phyloP scores from a whole-genome alignment of 495 filamentous ascomycete genomes.

The Penicillium coprophilum region DNA sequence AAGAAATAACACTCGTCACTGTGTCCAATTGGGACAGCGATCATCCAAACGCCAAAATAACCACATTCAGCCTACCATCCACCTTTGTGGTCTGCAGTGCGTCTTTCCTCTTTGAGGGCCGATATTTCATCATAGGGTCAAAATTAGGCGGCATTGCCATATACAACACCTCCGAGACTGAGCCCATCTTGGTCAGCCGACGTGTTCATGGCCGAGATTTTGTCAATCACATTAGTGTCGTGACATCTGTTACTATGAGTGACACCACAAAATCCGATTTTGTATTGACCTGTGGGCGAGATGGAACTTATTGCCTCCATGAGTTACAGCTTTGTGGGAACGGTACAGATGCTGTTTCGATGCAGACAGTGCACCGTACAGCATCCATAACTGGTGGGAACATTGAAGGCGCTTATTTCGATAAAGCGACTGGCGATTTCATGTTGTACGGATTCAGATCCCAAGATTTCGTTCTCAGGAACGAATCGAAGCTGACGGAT shows the following conservation, averaged over 20 bases:
- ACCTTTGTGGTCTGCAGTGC: conserved; percentile 41
- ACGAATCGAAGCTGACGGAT: conserved; percentile 65
- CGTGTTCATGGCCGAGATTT: conserved; percentile 61
- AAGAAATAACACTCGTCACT: conserved; percentile 34
- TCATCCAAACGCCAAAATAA: conserved; percentile 20
- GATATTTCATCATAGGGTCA: conserved; percentile 66
- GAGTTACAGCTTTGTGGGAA: conserved; percentile 16
- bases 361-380: conserved; percentile 52
- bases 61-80: conserved; percentile 32
- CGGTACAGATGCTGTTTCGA: conserved; percentile 10
- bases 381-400: conserved; percentile 62
- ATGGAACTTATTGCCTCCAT: conserved; percentile 69
- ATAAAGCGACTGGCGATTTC: conserved; percentile 47
- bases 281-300: conserved; percentile 66
- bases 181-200: conserved; percentile 27
- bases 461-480: conserved; percentile 75
- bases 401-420: conserved; percentile 67
- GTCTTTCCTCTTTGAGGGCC: conserved; percentile 33
- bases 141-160: conserved; percentile 59
- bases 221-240: conserved; percentile 60
- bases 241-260: conserved; percentile 24
- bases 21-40: conserved; percentile 20
- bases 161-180: conserved; percentile 38
- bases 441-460: conserved; percentile 79
- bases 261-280: conserved; percentile 19